These are phyloP conservation scores for Serendipita sp. DNA, from an alignment of 768 basidiomycete genomes.

Conservation along the genomic window DNA sequence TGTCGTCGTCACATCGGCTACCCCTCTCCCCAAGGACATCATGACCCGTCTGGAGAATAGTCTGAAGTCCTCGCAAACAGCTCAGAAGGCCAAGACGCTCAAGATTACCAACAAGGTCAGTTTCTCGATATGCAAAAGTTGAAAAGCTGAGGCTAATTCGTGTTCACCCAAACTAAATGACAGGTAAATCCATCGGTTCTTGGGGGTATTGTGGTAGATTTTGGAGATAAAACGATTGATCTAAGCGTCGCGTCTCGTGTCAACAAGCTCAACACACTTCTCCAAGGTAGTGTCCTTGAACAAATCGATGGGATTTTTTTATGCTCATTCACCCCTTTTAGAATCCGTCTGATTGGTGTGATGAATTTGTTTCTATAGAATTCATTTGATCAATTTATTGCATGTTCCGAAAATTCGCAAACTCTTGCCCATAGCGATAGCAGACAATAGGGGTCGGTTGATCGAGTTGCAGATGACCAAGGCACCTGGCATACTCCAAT, in stretches of 20 bases:
- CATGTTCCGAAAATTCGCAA: too few species aligned
- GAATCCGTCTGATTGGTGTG: neutral
- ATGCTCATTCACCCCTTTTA: neutral
- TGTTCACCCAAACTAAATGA: neutral
- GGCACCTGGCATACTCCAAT: too few species aligned
- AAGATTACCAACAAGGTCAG: slow-evolving; percentile 84
- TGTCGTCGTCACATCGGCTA: slow-evolving; percentile 79
- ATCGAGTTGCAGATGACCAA: too few species aligned
- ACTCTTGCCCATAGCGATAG: too few species aligned
- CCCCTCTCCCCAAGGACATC: slow-evolving; percentile 62
- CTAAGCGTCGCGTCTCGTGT: slow-evolving; percentile 87
- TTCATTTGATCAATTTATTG: too few species aligned
- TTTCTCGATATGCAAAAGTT: slow-evolving; percentile 7
- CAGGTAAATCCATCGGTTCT: slow-evolving; percentile 86
- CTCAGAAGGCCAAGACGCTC: slow-evolving; percentile 71
- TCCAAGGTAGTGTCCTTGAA: slow-evolving; percentile 47
- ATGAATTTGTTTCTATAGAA: neutral
- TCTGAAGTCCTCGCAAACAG: slow-evolving; percentile 75
- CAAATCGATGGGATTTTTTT: neutral
- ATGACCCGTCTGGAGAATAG: slow-evolving; percentile 65
- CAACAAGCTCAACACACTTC: slow-evolving; percentile 80
- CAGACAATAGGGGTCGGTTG: too few species aligned
- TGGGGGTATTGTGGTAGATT: slow-evolving; percentile 89
- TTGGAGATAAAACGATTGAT: slow-evolving; percentile 97
- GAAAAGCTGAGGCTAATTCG: neutral